Evolutionary conservation across 139 green algal genomes (phyloP), one percentile per base, ranked within the genome.

Genomic region (Chlamydomonas schloesseri): DNA sequence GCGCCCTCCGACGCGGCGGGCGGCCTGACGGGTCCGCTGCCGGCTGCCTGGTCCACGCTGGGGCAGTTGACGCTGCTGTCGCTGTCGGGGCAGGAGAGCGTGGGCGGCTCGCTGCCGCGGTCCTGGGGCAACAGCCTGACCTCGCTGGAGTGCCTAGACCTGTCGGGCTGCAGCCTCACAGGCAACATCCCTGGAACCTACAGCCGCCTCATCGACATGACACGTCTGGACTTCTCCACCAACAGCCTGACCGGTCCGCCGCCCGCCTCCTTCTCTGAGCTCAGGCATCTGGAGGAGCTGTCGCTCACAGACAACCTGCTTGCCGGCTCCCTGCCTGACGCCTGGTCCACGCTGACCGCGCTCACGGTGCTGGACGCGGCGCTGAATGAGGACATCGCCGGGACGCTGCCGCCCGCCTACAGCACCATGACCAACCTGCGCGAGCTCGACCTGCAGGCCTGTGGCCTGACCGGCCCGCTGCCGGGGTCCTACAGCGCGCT

Each of bases 381-480:
- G 42, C 42, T 50, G 42, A 50, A 50, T 8, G 42, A 50, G 42
- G 42, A 8, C 10, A 34, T 83, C 5, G 34, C 20, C 31, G 75
- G 75, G 13, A 58, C 58, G 58, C 75, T 83, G 75, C 75, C 78
- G 8, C 5, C 64, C 20, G 20, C 29, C 24, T 85, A 68, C 67
- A 42, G 17, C 28, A 3, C 50, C 34, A n/a, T 85, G 47, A 24
- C n/a, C 6, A 47, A 13, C 6, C 47, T 85, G 47, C 50, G 37
- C n/a, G 46, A 23, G 10, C 64, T 85, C 47, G 70, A 58, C 70
- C 29, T 84, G 42, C 46, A 11, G 1, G 42, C 24, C 26, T 81
- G 73, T 60, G 55, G 24, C 20, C 70, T 90, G 33, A 84, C 36
- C 46, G 86, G 86, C 62, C 60, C n/a, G 1, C 62, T 83, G 33